Evolutionary conservation across 208 protist species (phyloP).

Genomic region (Phytomonas francai): DNA sequence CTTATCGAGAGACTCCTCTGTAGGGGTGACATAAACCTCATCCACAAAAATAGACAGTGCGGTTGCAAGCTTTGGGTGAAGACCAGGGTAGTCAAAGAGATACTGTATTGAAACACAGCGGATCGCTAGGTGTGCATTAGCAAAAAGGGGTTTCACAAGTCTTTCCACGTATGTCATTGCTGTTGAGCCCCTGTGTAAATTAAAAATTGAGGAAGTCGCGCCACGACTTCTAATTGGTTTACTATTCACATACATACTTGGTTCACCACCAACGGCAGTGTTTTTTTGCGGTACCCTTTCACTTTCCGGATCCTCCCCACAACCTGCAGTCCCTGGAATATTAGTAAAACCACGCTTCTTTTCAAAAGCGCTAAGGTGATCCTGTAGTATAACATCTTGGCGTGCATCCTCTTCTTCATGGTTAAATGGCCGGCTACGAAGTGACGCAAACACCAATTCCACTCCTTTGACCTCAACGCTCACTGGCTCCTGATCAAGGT

Average conservation of each 20-base stretch:
- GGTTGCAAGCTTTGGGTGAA: conserved; percentile 36
- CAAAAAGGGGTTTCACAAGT: not conserved
- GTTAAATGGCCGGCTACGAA: conserved; percentile 41
- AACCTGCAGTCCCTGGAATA: not conserved
- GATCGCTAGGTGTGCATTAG: not conserved
- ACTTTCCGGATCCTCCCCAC: not conserved
- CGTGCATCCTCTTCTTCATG: conserved; percentile 47
- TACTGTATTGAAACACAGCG: conserved; percentile 37
- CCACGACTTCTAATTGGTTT: not conserved
- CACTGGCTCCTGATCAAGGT: conserved; percentile 55
- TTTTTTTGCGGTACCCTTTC: not conserved
- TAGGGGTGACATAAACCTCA: conserved; percentile 34
- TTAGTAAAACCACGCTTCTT: conserved; percentile 12
- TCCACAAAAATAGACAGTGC: conserved; percentile 33
- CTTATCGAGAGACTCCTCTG: conserved; percentile 40
- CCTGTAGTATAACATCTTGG: conserved; percentile 42
- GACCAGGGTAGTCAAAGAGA: conserved; percentile 59
- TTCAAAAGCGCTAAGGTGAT: conserved; percentile 51
- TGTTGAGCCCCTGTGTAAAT: not conserved
- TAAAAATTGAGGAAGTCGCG: not conserved
- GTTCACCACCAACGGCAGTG: not conserved
- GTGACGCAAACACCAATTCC: conserved; percentile 60
- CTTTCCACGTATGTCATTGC: not conserved
- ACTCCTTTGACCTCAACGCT: conserved; percentile 56
- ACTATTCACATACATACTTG: not conserved